Conservation (phyloP, 169 alveolate genomes). For the Sarcocystis neurona region DNA sequence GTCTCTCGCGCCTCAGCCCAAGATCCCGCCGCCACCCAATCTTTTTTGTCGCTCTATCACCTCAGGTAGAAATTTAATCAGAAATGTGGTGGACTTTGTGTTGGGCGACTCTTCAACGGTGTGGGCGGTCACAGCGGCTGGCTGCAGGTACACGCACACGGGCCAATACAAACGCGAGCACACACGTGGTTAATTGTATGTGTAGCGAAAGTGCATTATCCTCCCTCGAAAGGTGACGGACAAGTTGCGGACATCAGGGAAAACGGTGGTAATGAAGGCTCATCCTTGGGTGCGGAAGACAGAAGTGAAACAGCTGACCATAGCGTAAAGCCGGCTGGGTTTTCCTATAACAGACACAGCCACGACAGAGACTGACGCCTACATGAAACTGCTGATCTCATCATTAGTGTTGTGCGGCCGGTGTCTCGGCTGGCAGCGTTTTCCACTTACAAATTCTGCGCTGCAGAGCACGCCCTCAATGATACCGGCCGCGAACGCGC, state of each 20-base stretch:
- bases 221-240: too few relatives aligned
- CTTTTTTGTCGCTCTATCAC: slow-evolving; percentile 69
- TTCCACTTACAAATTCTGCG: slow-evolving; percentile 75
- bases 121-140: slow-evolving; percentile 84
- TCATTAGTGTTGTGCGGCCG: too few relatives aligned
- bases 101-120: slow-evolving; percentile 74
- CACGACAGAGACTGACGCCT: neutral
- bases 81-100: slow-evolving; percentile 73
- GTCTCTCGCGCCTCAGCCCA: too few relatives aligned
- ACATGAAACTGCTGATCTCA: too few relatives aligned
- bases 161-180: neutral
- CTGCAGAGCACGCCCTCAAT: slow-evolving; percentile 80
- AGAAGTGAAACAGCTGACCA: neutral
- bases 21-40: slow-evolving; percentile 15
- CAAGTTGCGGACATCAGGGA: too few relatives aligned
- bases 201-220: neutral
- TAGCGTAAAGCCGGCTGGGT: neutral
- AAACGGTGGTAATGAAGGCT: too few relatives aligned
- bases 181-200: neutral
- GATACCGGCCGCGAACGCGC: slow-evolving; percentile 84
- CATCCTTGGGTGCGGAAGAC: neutral
- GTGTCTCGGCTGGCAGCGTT: too few relatives aligned
- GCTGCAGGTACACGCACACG: slow-evolving; percentile 15
- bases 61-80: slow-evolving; percentile 77
- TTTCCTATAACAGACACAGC: neutral